phyloP scores from a whole-genome alignment of 73 alveolate species.

The Tetrahymena malaccensis region DNA sequence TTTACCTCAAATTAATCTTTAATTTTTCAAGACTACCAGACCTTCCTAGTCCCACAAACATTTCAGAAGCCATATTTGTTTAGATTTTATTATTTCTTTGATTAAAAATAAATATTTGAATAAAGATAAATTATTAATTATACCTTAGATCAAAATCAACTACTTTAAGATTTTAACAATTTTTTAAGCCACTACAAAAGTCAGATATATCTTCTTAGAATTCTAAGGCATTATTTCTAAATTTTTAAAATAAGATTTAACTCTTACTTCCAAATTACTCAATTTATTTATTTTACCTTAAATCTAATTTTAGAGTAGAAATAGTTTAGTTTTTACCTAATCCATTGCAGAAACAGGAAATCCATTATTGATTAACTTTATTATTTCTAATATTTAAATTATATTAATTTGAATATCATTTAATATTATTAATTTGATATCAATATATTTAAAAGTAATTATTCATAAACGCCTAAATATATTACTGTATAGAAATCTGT shows the following conservation, averaged over 20 bases:
- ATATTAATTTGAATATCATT: too few species aligned
- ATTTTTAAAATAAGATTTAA: too few species aligned
- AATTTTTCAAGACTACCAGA: background rate
- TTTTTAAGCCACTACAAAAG: background rate
- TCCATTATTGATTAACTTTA: background rate
- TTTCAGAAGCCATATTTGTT: background rate
- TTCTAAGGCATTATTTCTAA: background rate
- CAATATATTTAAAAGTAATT: too few species aligned
- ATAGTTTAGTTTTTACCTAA: background rate
- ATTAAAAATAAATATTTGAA: too few species aligned
- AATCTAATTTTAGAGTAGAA: background rate
- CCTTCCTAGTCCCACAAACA: background rate
- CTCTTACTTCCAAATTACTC: too few species aligned
- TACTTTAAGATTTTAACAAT: background rate
- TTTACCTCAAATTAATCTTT: background rate
- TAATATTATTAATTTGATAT: too few species aligned
- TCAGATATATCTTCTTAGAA: background rate
- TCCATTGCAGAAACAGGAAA: background rate
- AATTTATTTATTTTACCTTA: background rate
- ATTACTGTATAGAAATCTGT: background rate
- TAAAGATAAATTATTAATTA: too few species aligned
- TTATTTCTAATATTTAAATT: too few species aligned
- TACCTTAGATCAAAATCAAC: background rate
- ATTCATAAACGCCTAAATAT: too few species aligned
- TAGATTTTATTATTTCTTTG: background rate